phyloP scores from a whole-genome alignment of 2,329 filamentous ascomycete species.

The Cladosporium sp. region DNA sequence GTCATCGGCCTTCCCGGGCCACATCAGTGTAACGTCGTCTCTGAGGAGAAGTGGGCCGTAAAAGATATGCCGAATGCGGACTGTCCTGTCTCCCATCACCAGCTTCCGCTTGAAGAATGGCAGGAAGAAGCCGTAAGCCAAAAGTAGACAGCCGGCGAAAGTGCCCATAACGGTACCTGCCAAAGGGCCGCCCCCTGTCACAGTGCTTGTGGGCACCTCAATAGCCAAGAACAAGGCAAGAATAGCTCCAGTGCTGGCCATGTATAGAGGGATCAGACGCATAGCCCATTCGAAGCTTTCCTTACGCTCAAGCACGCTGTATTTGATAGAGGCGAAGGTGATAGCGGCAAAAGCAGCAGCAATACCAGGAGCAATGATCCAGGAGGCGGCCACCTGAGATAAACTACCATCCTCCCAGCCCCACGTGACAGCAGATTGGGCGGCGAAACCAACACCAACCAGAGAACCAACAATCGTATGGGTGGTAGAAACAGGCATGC shows the following conservation, averaged over 20 bases:
- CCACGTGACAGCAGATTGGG: constrained; percentile 30
- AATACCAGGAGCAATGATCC: constrained; percentile 42
- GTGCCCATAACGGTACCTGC: constrained; percentile 52
- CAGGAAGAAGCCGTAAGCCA: constrained; percentile 52
- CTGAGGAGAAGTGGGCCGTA: constrained; percentile 38
- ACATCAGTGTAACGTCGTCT: constrained; percentile 37
- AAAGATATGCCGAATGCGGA: constrained; percentile 53
- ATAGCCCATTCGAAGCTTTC: constrained; percentile 47
- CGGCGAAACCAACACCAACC: constrained; percentile 43
- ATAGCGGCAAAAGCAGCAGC: constrained; percentile 43
- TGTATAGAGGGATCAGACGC: constrained; percentile 44
- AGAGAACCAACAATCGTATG: constrained; percentile 48
- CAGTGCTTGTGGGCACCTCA: constrained; percentile 28
- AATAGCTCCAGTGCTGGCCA: constrained; percentile 43
- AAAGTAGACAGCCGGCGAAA: constrained; percentile 46
- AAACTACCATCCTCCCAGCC: constrained; percentile 38
- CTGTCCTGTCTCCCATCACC: constrained; percentile 57
- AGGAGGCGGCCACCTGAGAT: constrained; percentile 34
- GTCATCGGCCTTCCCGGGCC: constrained; percentile 19
- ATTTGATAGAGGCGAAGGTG: constrained; percentile 46
- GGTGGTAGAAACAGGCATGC: constrained; percentile 56
- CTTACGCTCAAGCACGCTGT: constrained; percentile 42
- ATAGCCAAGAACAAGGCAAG: constrained; percentile 55
- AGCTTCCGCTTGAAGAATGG: constrained; percentile 58
- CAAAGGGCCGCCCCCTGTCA: constrained; percentile 35